These are phyloP conservation scores for Dryadomyces quercivorus DNA, from an alignment of 2,329 filamentous ascomycete species.

Conservation along the genomic window DNA sequence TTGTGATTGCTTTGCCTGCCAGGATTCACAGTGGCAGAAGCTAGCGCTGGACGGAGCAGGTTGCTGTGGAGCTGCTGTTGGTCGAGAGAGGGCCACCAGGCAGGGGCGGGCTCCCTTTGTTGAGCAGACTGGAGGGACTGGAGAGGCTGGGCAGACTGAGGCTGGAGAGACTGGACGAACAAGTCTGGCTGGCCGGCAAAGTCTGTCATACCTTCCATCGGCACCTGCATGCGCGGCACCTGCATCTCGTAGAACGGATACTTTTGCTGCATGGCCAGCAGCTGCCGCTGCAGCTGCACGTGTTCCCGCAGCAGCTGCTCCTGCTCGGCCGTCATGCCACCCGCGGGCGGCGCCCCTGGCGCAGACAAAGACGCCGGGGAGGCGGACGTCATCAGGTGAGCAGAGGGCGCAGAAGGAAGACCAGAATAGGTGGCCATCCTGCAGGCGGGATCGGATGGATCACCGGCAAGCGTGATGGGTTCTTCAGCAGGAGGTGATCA, in stretches of 20 bases:
- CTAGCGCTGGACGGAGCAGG: neutral
- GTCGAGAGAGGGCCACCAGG: neutral
- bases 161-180: neutral
- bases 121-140: neutral
- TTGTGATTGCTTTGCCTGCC: neutral
- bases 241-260: too few species aligned
- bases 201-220: too few species aligned
- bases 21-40: neutral
- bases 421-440: neutral
- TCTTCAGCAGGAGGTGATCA: too few species aligned
- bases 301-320: neutral
- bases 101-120: neutral
- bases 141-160: slow-evolving; percentile 1
- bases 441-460: too few species aligned
- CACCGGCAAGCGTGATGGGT: too few species aligned
- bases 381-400: neutral
- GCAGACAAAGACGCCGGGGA: neutral
- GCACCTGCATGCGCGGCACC: too few species aligned
- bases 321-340: neutral
- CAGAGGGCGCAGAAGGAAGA: too few species aligned
- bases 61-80: neutral
- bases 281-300: neutral
- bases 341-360: neutral
- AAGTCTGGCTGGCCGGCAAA: too few species aligned
- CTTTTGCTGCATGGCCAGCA: neutral